phyloP scores from a whole-genome alignment of 1,284 basidiomycete species.

The Apiotrichum porosum region DNA sequence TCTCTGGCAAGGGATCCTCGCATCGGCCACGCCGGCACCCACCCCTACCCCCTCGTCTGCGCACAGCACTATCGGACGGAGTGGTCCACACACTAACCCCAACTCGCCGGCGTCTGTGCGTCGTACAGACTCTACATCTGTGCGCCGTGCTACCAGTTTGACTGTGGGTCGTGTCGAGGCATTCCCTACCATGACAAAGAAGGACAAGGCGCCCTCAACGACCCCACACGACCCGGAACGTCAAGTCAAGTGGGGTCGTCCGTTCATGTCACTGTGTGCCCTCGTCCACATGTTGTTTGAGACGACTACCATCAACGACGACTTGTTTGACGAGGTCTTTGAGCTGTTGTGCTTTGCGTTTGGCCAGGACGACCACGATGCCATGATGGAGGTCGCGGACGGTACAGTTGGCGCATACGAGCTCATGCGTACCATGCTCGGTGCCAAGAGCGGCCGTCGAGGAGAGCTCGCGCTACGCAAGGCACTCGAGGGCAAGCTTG shows the following conservation, averaged over 20 bases:
- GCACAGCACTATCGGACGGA: not conserved
- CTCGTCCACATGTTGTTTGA: conserved; percentile 31
- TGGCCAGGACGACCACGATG: conserved; percentile 33
- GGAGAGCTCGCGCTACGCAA: conserved; percentile 34
- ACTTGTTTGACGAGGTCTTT: conserved; percentile 34
- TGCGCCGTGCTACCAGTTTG: conserved; percentile 7
- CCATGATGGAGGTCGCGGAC: conserved; percentile 21
- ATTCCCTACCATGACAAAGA: conserved; percentile 11
- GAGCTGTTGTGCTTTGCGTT: conserved; percentile 35
- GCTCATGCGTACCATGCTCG: conserved; percentile 30
- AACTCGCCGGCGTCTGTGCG: not conserved
- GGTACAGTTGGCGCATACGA: conserved; percentile 18
- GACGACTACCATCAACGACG: conserved; percentile 28
- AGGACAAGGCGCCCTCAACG: not conserved
- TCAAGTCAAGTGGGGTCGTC: conserved; percentile 22
- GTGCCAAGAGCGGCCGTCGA: conserved; percentile 29
- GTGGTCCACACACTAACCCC: too few relatives aligned
- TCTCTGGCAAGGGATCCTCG: conserved; percentile 31
- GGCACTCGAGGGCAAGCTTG: conserved; percentile 32
- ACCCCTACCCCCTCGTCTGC: not conserved
- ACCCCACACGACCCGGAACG: not conserved
- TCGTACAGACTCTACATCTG: not conserved
- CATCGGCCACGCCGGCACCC: conserved; percentile 1
- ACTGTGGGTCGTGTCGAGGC: conserved; percentile 15
- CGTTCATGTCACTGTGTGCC: conserved; percentile 25